Percentiles rank a stretch among this genome's conserved stretches.
phyloP scores from a whole-genome alignment of 805 yeast genomes.

The Blastobotrys robertii region DNA sequence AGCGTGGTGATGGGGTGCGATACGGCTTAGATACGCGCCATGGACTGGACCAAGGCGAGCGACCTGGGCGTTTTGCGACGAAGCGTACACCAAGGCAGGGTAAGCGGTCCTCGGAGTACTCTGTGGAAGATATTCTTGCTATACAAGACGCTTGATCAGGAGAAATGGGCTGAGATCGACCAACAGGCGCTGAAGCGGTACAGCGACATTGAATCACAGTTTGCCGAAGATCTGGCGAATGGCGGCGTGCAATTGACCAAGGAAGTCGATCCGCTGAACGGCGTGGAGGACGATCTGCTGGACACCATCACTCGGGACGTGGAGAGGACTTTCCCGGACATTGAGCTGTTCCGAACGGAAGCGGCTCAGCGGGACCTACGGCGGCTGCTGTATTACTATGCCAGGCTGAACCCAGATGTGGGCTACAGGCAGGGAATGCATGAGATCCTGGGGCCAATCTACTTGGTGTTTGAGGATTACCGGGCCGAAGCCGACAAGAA shows the following conservation, averaged over 20 bases:
- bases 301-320: slow-evolving; percentile 25
- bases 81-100: slow-evolving; percentile 12
- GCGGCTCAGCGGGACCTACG: slow-evolving; percentile 24
- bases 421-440: slow-evolving; percentile 50
- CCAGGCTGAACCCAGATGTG: slow-evolving; percentile 36
- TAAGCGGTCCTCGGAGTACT: slow-evolving; percentile 6
- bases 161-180: slow-evolving; percentile 12
- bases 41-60: not conserved
- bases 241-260: not conserved
- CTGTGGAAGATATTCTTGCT: slow-evolving; percentile 18
- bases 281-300: slow-evolving; percentile 11
- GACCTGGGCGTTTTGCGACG: slow-evolving; percentile 9
- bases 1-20: not conserved
- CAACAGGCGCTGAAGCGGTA: slow-evolving; percentile 5
- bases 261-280: slow-evolving; percentile 8
- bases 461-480: slow-evolving; percentile 15
- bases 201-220: slow-evolving; percentile 4
- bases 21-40: not conserved
- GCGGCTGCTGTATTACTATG: slow-evolving; percentile 38
- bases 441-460: slow-evolving; percentile 41
- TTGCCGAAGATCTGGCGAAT: not conserved
- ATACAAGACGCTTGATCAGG: slow-evolving; percentile 14
- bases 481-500: not conserved
- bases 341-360: slow-evolving; percentile 21
- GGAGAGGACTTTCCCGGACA: slow-evolving; percentile 28